Percentiles rank a stretch among this genome's conserved stretches.
Evolutionary conservation across 208 protist genomes (phyloP).

Genomic region (Trichomonas tenax): DNA sequence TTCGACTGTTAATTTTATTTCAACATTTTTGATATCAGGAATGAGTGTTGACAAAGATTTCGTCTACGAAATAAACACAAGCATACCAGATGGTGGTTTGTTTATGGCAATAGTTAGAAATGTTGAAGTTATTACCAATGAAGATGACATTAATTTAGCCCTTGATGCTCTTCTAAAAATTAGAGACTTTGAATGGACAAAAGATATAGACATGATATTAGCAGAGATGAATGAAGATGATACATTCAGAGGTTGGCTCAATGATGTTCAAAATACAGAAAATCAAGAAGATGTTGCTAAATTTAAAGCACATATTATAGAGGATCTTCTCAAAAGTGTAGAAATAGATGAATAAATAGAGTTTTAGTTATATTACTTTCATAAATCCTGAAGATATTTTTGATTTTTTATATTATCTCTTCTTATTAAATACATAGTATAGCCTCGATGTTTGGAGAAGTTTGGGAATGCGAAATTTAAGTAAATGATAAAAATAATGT

Average conservation of each 20-base stretch:
- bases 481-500: no score
- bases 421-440: no score
- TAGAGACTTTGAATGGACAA: neutral
- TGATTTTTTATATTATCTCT: no score
- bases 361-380: no score
- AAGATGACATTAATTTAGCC: neutral
- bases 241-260: neutral
- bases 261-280: neutral
- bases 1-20: neutral
- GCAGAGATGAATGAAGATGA: neutral
- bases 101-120: neutral
- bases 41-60: neutral
- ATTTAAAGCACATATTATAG: neutral
- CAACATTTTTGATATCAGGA: neutral
- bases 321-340: neutral
- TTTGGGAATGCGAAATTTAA: no score
- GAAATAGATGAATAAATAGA: no score
- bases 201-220: neutral
- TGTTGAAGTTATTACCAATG: neutral
- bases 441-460: no score
- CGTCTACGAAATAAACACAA: neutral
- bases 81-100: neutral
- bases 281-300: neutral
- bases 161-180: neutral
- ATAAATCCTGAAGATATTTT: no score